phyloP scores from a whole-genome alignment of 2,329 filamentous ascomycete species.

The Penicillium sp. region DNA sequence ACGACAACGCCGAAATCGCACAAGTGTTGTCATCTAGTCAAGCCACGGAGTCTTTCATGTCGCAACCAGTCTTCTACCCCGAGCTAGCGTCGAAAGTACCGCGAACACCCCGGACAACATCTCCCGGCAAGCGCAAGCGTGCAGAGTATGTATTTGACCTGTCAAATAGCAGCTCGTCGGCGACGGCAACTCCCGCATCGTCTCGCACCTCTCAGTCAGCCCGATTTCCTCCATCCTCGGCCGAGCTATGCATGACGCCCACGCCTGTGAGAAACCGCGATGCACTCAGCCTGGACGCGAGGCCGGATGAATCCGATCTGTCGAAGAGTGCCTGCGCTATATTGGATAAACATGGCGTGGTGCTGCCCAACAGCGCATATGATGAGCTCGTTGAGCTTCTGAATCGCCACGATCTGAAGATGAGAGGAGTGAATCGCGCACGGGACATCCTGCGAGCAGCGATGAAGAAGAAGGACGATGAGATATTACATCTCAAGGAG shows the following conservation, averaged over 20 bases:
- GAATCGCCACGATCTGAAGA: constrained; percentile 58
- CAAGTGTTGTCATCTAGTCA: constrained; percentile 15
- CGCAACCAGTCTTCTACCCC: constrained; percentile 36
- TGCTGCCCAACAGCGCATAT: constrained; percentile 36
- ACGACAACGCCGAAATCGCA: constrained; percentile 33
- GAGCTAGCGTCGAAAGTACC: constrained; percentile 42
- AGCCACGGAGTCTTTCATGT: constrained; percentile 15
- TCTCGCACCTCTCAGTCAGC: constrained; percentile 8
- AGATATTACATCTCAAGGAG: constrained; percentile 67
- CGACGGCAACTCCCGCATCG: constrained; percentile 18
- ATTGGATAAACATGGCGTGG: constrained; percentile 38
- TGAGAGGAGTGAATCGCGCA: constrained; percentile 64
- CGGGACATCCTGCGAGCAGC: constrained; percentile 66
- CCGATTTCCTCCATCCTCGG: constrained; percentile 27
- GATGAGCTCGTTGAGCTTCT: constrained; percentile 49
- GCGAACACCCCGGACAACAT: constrained; percentile 34
- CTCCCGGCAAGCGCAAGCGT: constrained; percentile 43
- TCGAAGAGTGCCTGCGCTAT: constrained; percentile 32
- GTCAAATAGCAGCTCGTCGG: neutral
- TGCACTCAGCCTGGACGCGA: constrained; percentile 25
- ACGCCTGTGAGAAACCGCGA: constrained; percentile 35
- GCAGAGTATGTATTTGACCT: constrained; percentile 25
- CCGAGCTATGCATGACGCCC: constrained; percentile 36
- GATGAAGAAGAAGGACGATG: constrained; percentile 65
- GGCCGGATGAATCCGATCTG: constrained; percentile 24